A percentile compares a stretch with the other conserved stretches of the same genome.
These are phyloP conservation scores for Rutstroemia sp. DNA, from an alignment of 2,329 filamentous ascomycete genomes.

Conservation along the genomic window DNA sequence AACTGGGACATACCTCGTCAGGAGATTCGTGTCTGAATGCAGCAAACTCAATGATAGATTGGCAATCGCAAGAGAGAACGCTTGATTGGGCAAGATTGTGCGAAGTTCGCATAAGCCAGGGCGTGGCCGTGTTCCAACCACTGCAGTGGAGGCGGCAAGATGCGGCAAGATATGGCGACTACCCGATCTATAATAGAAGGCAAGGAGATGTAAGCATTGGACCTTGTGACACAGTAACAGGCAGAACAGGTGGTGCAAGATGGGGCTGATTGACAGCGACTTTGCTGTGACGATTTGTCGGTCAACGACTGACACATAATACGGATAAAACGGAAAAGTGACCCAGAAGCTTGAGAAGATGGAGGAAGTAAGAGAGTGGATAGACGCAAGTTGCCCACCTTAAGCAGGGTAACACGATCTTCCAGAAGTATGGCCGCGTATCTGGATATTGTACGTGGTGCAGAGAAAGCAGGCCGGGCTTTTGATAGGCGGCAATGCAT, in stretches of 20 bases:
- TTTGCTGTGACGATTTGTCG: not conserved
- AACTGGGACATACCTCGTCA: not conserved
- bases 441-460: constrained; percentile 10
- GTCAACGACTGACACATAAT: not conserved
- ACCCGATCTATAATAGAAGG: constrained; percentile 2
- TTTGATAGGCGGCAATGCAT: not conserved
- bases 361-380: not conserved
- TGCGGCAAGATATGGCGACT: constrained; percentile 4
- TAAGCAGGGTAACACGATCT: constrained; percentile 5
- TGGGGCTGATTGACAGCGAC: not conserved
- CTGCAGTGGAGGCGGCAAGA: not conserved
- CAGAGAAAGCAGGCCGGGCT: not conserved
- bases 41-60: not conserved
- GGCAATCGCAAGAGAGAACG: not conserved
- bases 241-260: not conserved
- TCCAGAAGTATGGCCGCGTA: constrained; percentile 3
- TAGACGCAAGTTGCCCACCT: not conserved
- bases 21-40: not conserved
- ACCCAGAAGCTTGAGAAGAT: not conserved
- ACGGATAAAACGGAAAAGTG: not conserved
- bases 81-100: not conserved
- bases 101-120: not conserved
- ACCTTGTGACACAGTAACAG: not conserved
- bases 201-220: not conserved
- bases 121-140: not conserved